These are phyloP conservation scores for Peniophora sp. DNA, from an alignment of 1,284 basidiomycete species.

Conservation along the genomic window DNA sequence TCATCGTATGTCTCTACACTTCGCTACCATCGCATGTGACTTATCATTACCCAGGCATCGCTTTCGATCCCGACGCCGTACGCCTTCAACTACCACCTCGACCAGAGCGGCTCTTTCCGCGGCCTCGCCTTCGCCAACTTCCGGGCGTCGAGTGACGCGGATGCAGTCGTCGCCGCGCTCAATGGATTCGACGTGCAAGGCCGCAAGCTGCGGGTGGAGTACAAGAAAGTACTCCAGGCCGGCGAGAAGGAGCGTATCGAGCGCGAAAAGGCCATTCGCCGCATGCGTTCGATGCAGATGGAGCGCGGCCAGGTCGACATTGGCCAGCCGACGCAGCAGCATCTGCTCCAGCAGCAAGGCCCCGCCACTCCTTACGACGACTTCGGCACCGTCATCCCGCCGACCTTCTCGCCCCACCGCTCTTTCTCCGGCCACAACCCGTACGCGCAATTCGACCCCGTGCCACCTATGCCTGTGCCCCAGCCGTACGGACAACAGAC, in stretches of 20 bases:
- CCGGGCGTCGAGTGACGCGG: slow-evolving; percentile 84
- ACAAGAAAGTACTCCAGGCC: slow-evolving; percentile 98
- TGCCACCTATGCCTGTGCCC: slow-evolving; percentile 51
- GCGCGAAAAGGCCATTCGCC: slow-evolving; percentile 95
- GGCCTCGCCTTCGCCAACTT: slow-evolving; percentile 99
- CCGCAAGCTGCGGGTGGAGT: slow-evolving; percentile 97
- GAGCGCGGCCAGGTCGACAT: slow-evolving; percentile 63
- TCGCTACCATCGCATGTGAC: neutral
- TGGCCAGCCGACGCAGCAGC: slow-evolving; percentile 25
- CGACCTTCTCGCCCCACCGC: slow-evolving; percentile 50
- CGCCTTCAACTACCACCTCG: slow-evolving; percentile 98
- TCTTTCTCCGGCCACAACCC: slow-evolving; percentile 57
- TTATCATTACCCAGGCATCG: slow-evolving; percentile 54
- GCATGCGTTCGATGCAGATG: slow-evolving; percentile 95
- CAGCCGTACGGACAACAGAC: slow-evolving; percentile 36
- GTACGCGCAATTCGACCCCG: slow-evolving; percentile 52
- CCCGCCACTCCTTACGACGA: slow-evolving; percentile 48
- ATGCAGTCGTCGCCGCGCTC: slow-evolving; percentile 90
- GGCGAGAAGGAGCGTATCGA: slow-evolving; percentile 99
- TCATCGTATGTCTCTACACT: slow-evolving; percentile 57
- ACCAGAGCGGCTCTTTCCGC: slow-evolving; percentile 92
- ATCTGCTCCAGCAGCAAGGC: slow-evolving; percentile 5
- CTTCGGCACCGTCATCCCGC: slow-evolving; percentile 45
- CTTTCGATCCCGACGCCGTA: slow-evolving; percentile 96
- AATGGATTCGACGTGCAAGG: slow-evolving; percentile 96